Evolutionary conservation across 2,329 filamentous ascomycete genomes (phyloP).

Genomic region (Waltergamsia citrina): DNA sequence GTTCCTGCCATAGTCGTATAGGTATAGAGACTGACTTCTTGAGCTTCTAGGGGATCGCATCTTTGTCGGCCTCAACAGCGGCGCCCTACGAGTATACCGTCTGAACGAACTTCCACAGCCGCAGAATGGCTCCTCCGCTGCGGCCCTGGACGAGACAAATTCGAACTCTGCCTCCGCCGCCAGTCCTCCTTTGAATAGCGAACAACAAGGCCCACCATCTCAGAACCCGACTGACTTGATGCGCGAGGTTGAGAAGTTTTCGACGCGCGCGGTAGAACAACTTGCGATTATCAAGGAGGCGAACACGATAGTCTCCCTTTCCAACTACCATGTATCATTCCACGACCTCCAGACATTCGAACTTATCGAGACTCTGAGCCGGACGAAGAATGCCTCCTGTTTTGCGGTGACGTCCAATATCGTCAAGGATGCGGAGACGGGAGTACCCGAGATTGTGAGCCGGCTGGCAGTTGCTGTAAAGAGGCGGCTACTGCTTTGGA

Average conservation of each 20-base stretch:
- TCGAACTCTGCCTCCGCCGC: constrained; percentile 13
- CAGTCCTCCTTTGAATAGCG: constrained; percentile 17
- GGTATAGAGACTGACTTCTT: too few species aligned
- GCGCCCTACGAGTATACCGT: constrained; percentile 81
- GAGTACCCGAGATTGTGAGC: constrained; percentile 88
- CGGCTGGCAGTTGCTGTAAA: constrained; percentile 88
- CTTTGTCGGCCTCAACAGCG: constrained; percentile 84
- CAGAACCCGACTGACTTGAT: constrained; percentile 68
- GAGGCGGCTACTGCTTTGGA: constrained; percentile 81
- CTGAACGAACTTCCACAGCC: constrained; percentile 57
- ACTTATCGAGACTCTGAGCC: constrained; percentile 66
- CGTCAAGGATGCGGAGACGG: constrained; percentile 76
- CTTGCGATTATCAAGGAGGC: constrained; percentile 94
- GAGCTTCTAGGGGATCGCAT: constrained; percentile 66
- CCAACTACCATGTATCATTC: constrained; percentile 80
- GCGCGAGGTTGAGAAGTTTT: constrained; percentile 91
- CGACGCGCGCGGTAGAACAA: constrained; percentile 81
- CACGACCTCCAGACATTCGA: constrained; percentile 83
- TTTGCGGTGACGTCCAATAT: constrained; percentile 96
- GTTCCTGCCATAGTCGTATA: too few species aligned
- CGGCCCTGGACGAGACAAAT: constrained; percentile 8
- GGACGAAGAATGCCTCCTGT: constrained; percentile 78
- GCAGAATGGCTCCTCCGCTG: constrained; percentile 20
- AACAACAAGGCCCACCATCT: constrained; percentile 12
- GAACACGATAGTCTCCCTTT: constrained; percentile 81